Conservation (phyloP, 1,284 basidiomycete genomes). For the Hymenochaete sp. region DNA sequence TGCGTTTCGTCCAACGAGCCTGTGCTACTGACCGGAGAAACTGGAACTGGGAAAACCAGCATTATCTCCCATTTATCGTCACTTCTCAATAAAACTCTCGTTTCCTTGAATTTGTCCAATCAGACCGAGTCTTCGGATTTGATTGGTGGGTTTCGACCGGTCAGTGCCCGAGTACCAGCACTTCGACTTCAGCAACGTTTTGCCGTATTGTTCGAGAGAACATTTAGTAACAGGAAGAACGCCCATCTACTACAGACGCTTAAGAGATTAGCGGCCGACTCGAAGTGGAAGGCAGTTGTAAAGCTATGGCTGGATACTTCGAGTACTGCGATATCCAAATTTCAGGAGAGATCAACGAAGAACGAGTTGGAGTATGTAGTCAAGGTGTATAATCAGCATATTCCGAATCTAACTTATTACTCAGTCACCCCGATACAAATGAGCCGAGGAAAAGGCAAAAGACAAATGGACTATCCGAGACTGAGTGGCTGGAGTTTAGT, state of each 20-base stretch:
- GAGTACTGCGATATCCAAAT: slow-evolving; percentile 58
- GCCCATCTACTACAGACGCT: slow-evolving; percentile 81
- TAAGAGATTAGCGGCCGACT: slow-evolving; percentile 72
- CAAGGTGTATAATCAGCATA: too few relatives aligned
- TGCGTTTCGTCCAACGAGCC: slow-evolving; percentile 75
- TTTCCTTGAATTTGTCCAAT: slow-evolving; percentile 91
- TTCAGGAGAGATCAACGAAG: slow-evolving; percentile 39
- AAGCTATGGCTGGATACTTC: slow-evolving; percentile 80
- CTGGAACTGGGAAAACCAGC: slow-evolving; percentile 97
- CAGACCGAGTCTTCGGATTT: slow-evolving; percentile 96
- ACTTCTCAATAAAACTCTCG: slow-evolving; percentile 68
- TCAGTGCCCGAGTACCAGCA: slow-evolving; percentile 79
- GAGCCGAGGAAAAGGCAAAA: slow-evolving; percentile 76
- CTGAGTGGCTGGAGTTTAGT: slow-evolving; percentile 70
- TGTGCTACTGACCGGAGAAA: slow-evolving; percentile 91
- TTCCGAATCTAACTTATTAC: too few relatives aligned
- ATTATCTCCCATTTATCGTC: slow-evolving; percentile 83
- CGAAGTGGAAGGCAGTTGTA: slow-evolving; percentile 81
- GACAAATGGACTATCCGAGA: slow-evolving; percentile 43
- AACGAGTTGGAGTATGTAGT: slow-evolving; percentile 31
- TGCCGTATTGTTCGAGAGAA: slow-evolving; percentile 75
- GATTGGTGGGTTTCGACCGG: slow-evolving; percentile 91
- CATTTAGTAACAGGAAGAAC: slow-evolving; percentile 90
- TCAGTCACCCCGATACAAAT: too few relatives aligned
- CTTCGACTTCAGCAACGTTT: slow-evolving; percentile 71